Conservation (phyloP, 164 flowering plant species). For the Tinospora cordifolia region DNA sequence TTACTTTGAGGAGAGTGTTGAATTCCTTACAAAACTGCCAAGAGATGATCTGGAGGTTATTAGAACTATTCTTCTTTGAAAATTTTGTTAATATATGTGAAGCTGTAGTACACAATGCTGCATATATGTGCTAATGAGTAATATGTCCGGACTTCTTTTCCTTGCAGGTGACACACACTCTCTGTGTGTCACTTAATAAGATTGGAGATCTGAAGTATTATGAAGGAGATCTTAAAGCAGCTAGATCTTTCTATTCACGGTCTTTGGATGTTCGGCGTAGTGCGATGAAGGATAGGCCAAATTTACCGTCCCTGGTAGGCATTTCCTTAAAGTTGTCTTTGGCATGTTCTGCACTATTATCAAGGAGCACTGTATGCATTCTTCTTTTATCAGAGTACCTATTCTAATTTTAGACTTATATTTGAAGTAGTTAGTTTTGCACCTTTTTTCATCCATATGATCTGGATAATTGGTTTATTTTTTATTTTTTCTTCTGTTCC, state of each 20-base stretch:
- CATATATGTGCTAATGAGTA: slow-evolving; percentile 4
- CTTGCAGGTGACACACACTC: slow-evolving; percentile 75
- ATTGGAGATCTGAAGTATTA: slow-evolving; percentile 95
- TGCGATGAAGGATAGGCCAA: slow-evolving; percentile 47
- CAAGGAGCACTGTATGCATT: not conserved
- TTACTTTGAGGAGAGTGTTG: slow-evolving; percentile 77
- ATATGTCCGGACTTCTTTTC: not conserved
- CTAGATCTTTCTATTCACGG: slow-evolving; percentile 58
- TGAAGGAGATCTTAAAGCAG: slow-evolving; percentile 67
- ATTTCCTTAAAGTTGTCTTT: not conserved
- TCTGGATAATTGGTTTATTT: too few species aligned
- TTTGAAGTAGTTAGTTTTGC: too few species aligned
- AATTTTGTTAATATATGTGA: not conserved
- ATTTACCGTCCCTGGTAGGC: slow-evolving; percentile 67
- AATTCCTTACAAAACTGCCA: slow-evolving; percentile 64
- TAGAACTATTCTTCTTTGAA: not conserved
- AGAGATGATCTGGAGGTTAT: slow-evolving; percentile 69
- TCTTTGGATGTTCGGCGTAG: slow-evolving; percentile 79
- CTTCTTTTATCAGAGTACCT: too few species aligned
- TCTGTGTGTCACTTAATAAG: slow-evolving; percentile 94
- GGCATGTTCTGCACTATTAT: not conserved
- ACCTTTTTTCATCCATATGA: too few species aligned
- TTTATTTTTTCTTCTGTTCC: too few species aligned
- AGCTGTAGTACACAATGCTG: slow-evolving; percentile 2
- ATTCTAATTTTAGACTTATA: too few species aligned